Percentiles rank a stretch among this genome's conserved stretches.
Evolutionary conservation across 2,329 filamentous ascomycete species (phyloP).

Genomic region (Aureobasidium lini): DNA sequence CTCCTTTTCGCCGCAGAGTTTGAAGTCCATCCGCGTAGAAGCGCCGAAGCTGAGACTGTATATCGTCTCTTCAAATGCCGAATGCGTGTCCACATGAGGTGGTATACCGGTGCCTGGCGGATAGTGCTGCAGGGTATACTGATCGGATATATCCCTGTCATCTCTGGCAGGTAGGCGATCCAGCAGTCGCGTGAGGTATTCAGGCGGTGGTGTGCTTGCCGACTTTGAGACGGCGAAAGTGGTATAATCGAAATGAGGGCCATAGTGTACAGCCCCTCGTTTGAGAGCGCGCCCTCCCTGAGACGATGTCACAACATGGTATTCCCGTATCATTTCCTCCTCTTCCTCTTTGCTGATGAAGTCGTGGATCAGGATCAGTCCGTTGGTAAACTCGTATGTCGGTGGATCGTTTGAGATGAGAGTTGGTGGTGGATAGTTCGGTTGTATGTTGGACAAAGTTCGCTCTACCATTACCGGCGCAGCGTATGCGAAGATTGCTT

Average conservation of each 20-base stretch:
- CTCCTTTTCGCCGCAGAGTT: slow-evolving; percentile 7
- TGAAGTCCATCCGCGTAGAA: slow-evolving; percentile 5
- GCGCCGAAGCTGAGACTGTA: slow-evolving; percentile 14
- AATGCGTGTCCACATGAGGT: slow-evolving; percentile 14
- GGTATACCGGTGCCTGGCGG: slow-evolving; percentile 11
- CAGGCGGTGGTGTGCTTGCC: slow-evolving; percentile 4
- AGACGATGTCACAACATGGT: background rate
- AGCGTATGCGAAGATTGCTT: background rate
- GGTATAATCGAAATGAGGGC: slow-evolving; percentile 13
- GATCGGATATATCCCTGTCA: slow-evolving; percentile 5
- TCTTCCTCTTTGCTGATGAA: slow-evolving; percentile 13
- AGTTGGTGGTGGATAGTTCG: background rate
- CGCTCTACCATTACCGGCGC: background rate
- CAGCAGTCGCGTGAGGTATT: slow-evolving; percentile 2
- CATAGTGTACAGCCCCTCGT: slow-evolving; percentile 8
- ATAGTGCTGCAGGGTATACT: slow-evolving; percentile 11
- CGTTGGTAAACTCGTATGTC: background rate
- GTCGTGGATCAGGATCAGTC: slow-evolving; percentile 2
- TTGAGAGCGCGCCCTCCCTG: background rate
- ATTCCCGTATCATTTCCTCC: slow-evolving; percentile 9
- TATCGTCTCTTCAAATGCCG: slow-evolving; percentile 11
- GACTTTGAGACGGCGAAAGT: slow-evolving; percentile 9
- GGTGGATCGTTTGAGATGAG: background rate
- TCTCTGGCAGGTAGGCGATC: slow-evolving; percentile 3
- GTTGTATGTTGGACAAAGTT: background rate